A percentile compares a stretch with the other conserved stretches of the same genome.
Evolutionary conservation across 768 basidiomycete genomes (phyloP).

Genomic region (Suillus alpinus): DNA sequence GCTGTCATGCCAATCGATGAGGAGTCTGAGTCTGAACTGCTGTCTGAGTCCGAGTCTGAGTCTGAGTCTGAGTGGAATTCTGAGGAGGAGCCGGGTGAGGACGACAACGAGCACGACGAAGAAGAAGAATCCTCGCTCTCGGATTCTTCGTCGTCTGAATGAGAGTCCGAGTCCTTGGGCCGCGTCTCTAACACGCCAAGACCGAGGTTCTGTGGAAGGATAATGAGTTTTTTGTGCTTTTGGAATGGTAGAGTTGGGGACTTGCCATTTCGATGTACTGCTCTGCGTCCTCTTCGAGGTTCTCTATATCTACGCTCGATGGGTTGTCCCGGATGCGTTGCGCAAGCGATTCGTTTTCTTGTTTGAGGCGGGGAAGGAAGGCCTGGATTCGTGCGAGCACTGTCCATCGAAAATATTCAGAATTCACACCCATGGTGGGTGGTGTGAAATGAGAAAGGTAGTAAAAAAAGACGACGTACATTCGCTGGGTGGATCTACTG

Average conservation of each 20-base stretch:
- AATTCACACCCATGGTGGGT: neutral
- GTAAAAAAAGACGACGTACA: conserved; percentile 35
- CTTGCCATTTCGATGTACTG: conserved; percentile 68
- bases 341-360: conserved; percentile 56
- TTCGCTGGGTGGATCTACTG: conserved; percentile 44
- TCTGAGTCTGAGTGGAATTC: neutral
- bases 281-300: conserved; percentile 44
- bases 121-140: conserved; percentile 1
- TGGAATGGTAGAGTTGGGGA: conserved; percentile 5
- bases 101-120: neutral
- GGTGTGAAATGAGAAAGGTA: neutral
- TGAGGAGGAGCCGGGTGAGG: conserved; percentile 4
- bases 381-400: conserved; percentile 65
- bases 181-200: conserved; percentile 55
- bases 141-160: conserved; percentile 1
- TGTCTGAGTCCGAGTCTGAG: conserved; percentile 14
- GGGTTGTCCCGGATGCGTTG: conserved; percentile 48
- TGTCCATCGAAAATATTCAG: conserved; percentile 23
- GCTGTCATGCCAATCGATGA: conserved; percentile 34
- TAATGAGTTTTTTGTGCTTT: neutral
- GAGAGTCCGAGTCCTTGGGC: conserved; percentile 9
- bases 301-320: conserved; percentile 67
- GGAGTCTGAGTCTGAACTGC: conserved; percentile 13
- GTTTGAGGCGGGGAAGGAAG: conserved; percentile 65
- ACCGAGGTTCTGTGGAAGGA: conserved; percentile 53